phyloP scores from a whole-genome alignment of 2,329 filamentous ascomycete species.

The Fusarium albosuccineum region DNA sequence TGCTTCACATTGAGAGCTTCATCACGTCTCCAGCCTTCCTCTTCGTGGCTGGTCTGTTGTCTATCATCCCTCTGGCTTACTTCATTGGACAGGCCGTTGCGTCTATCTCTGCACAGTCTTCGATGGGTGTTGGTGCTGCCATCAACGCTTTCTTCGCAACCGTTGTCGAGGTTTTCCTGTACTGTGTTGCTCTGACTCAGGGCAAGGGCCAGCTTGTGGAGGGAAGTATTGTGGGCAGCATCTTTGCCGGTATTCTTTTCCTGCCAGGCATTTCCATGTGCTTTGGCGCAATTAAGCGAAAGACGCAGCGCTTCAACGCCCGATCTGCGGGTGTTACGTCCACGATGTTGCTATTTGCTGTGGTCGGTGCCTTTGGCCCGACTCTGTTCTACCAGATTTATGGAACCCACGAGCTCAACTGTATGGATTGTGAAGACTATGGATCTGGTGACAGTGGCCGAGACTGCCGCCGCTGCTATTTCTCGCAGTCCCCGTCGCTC shows the following conservation, averaged over 20 bases:
- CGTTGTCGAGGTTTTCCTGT: constrained; percentile 96
- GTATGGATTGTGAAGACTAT: constrained; percentile 72
- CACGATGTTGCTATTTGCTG: constrained; percentile 96
- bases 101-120: constrained; percentile 97
- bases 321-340: constrained; percentile 96
- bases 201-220: constrained; percentile 95
- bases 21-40: constrained; percentile 88
- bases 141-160: constrained; percentile 99
- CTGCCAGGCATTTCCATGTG: constrained; percentile 98
- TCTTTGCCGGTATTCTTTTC: constrained; percentile 96
- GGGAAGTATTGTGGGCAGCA: constrained; percentile 96
- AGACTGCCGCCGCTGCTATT: constrained; percentile 94
- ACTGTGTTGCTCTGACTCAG: constrained; percentile 92
- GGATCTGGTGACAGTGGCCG: constrained; percentile 58
- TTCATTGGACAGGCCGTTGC: constrained; percentile 99
- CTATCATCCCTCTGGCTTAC: constrained; percentile 96
- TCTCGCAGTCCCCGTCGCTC: constrained; percentile 86
- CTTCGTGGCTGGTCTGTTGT: constrained; percentile 85
- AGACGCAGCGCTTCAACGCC: constrained; percentile 98
- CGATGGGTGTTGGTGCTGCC: constrained; percentile 96
- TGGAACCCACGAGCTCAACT: constrained; percentile 95
- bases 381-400: constrained; percentile 99
- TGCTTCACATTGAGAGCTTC: constrained; percentile 76
- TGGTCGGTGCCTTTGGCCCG: constrained; percentile 94
- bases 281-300: constrained; percentile 96